Conservation (phyloP, 805 yeast genomes). For the Monosporozyma servazzii region DNA sequence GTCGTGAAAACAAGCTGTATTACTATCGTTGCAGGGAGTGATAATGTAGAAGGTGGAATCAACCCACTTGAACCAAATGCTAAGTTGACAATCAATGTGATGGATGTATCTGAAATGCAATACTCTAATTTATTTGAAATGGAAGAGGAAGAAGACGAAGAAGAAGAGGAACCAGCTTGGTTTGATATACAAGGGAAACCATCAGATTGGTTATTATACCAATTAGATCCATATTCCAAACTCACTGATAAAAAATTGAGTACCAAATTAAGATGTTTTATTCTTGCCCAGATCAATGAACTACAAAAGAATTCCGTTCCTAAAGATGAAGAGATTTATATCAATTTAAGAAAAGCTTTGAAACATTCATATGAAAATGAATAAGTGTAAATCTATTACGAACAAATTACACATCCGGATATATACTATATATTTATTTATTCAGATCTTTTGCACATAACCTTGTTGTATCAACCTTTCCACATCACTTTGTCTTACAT, state of each 20-base stretch:
- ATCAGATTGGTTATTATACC: not conserved
- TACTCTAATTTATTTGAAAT: not conserved
- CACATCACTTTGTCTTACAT: constrained; percentile 88
- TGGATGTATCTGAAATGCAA: not conserved
- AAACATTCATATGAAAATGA: not conserved
- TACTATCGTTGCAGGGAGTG: constrained; percentile 9
- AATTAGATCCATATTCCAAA: not conserved
- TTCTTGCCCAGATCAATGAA: not conserved
- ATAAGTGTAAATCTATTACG: not conserved
- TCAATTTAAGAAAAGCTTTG: not conserved
- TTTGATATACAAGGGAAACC: constrained; percentile 26
- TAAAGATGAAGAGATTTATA: not conserved
- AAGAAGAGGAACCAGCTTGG: constrained; percentile 24
- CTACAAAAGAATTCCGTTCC: not conserved
- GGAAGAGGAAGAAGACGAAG: constrained; percentile 3
- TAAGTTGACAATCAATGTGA: not conserved
- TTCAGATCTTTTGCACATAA: constrained; percentile 62
- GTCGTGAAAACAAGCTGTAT: constrained; percentile 17
- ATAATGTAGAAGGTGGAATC: constrained; percentile 10
- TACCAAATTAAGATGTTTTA: not conserved
- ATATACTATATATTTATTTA: not conserved
- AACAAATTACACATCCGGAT: not conserved
- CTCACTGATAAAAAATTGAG: not conserved
- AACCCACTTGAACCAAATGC: not conserved
- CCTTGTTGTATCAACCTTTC: constrained; percentile 93